Percentiles rank a stretch among this genome's conserved stretches.
These are phyloP conservation scores for Circinella minor DNA, from an alignment of 371 early-diverging fungal species.

Conservation along the genomic window DNA sequence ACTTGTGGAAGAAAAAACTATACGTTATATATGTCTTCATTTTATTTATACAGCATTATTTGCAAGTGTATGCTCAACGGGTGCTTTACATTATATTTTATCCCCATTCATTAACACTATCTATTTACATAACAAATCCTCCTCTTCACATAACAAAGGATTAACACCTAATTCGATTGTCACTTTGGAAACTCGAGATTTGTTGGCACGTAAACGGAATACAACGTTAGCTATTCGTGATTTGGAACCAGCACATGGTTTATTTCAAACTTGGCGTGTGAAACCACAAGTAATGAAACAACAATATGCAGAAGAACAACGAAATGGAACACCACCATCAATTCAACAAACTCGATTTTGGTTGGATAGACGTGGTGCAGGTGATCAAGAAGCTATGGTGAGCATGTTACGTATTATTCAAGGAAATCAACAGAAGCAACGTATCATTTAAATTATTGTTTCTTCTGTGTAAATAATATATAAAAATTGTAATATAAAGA, in stretches of 20 bases:
- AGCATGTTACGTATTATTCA: slow-evolving; percentile 42
- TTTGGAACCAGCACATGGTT: slow-evolving; percentile 27
- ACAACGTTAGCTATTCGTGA: slow-evolving; percentile 42
- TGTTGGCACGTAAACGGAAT: slow-evolving; percentile 33
- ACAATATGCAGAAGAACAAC: slow-evolving; percentile 7
- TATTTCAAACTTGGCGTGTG: slow-evolving; percentile 45
- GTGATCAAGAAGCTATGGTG: slow-evolving; percentile 40
- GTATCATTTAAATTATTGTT: slow-evolving; percentile 15
- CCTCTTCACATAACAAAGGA: neutral
- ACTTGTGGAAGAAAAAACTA: slow-evolving; percentile 32
- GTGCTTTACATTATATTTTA: slow-evolving; percentile 44
- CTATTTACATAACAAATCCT: slow-evolving; percentile 27
- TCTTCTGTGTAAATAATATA: too few species aligned
- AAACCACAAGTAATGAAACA: slow-evolving; percentile 10
- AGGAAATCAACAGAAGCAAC: slow-evolving; percentile 31
- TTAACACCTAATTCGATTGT: slow-evolving; percentile 45
- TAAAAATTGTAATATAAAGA: neutral
- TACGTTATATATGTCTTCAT: slow-evolving; percentile 33
- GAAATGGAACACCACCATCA: slow-evolving; percentile 18
- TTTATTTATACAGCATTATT: slow-evolving; percentile 37
- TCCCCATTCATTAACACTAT: slow-evolving; percentile 50
- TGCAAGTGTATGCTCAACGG: slow-evolving; percentile 53
- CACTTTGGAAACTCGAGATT: slow-evolving; percentile 47
- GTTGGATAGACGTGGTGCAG: slow-evolving; percentile 47
- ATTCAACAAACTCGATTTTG: slow-evolving; percentile 46